phyloP scores from a whole-genome alignment of 441 rosid species.

The Mallotus repandus region DNA sequence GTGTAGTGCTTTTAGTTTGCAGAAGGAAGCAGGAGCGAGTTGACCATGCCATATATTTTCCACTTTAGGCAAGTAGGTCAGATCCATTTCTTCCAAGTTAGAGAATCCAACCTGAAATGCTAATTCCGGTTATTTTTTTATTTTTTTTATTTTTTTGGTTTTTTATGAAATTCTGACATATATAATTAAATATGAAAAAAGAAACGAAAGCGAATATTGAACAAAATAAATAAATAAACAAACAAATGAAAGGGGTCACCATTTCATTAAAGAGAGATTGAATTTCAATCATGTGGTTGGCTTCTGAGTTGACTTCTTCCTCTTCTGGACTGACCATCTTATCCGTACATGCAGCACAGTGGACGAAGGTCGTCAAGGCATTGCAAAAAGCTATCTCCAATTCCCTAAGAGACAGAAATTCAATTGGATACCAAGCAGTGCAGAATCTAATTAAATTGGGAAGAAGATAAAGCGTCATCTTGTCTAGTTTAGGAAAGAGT shows the following conservation, averaged over 20 bases:
- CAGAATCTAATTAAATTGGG: too few species aligned
- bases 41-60: constrained; percentile 5
- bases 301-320: too few species aligned
- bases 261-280: not conserved
- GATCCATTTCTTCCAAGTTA: not conserved
- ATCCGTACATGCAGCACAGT: too few species aligned
- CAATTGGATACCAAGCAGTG: not conserved
- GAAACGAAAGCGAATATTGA: too few species aligned
- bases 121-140: too few species aligned
- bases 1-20: not conserved
- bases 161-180: too few species aligned
- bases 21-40: not conserved
- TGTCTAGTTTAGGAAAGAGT: too few species aligned
- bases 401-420: constrained; percentile 7
- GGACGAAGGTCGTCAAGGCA: too few species aligned
- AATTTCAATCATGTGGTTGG: not conserved
- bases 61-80: not conserved
- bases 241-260: not conserved
- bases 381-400: too few species aligned
- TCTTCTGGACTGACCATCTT: not conserved
- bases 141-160: too few species aligned
- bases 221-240: not conserved
- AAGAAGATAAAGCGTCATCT: too few species aligned
- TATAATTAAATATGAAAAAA: too few species aligned
- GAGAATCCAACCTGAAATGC: constrained; percentile 17